Conservation (phyloP, 169 alveolate genomes). For the Eimeria necatrix region DNA sequence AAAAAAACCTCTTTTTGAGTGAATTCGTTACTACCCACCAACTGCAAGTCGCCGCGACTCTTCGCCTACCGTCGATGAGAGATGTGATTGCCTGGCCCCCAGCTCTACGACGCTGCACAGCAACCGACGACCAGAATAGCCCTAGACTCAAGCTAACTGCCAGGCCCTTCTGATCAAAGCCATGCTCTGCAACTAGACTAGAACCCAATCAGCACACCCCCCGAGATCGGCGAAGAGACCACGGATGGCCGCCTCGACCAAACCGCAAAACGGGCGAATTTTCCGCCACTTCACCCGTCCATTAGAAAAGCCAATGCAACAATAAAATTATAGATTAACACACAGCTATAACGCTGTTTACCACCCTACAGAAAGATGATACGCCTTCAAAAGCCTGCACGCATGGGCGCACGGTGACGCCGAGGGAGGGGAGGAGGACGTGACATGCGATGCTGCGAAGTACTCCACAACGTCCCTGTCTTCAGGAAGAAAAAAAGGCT, state of each 20-base stretch:
- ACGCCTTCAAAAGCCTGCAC: background rate
- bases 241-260: conserved; percentile 17
- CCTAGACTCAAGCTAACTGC: background rate
- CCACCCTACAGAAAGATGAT: background rate
- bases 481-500: background rate
- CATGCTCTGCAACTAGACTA: background rate
- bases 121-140: background rate
- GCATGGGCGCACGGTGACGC: background rate
- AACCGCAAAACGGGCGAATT: background rate
- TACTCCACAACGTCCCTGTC: background rate
- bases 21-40: too few relatives aligned
- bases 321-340: too few relatives aligned
- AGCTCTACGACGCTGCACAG: background rate
- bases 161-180: too few relatives aligned
- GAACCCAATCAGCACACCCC: background rate
- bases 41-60: too few relatives aligned
- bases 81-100: too few relatives aligned
- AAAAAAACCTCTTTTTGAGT: too few relatives aligned
- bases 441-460: background rate
- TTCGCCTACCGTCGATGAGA: too few relatives aligned
- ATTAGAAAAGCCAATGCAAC: background rate
- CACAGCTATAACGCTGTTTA: background rate
- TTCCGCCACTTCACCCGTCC: background rate
- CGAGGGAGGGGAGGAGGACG: background rate
- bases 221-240: background rate